These are phyloP conservation scores for Periglandula ipomoeae DNA, from an alignment of 2,329 filamentous ascomycete species.

Conservation along the genomic window DNA sequence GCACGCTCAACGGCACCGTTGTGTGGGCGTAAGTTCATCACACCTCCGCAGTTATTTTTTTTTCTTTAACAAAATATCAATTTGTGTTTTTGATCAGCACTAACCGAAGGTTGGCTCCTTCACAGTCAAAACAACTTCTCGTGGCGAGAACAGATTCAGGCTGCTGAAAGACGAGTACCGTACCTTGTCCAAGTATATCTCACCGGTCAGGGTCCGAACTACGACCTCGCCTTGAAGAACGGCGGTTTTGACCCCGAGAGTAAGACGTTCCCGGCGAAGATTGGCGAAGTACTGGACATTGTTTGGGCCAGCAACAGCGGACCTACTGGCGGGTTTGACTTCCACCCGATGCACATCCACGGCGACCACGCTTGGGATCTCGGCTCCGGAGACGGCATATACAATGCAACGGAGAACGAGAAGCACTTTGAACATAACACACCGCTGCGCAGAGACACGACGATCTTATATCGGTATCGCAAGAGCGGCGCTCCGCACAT, in stretches of 20 bases:
- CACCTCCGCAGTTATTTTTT: too few relatives aligned
- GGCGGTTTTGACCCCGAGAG: constrained; percentile 44
- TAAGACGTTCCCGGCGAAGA: constrained; percentile 38
- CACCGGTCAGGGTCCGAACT: constrained; percentile 40
- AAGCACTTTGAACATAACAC: constrained; percentile 18
- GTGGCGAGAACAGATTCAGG: not conserved
- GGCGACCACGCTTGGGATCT: constrained; percentile 45
- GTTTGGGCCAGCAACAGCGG: constrained; percentile 35
- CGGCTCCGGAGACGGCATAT: constrained; percentile 43
- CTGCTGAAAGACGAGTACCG: constrained; percentile 18
- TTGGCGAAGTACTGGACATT: constrained; percentile 48
- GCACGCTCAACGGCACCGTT: constrained; percentile 20
- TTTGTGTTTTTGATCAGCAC: too few relatives aligned
- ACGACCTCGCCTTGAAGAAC: constrained; percentile 37
- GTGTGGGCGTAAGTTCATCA: constrained; percentile 29
- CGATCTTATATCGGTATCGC: constrained; percentile 46
- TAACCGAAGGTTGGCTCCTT: too few relatives aligned
- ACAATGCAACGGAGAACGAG: constrained; percentile 41
- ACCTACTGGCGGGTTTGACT: constrained; percentile 18
- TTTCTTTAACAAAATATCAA: too few relatives aligned
- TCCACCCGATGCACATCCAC: constrained; percentile 46
- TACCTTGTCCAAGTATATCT: constrained; percentile 45
- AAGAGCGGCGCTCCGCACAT: constrained; percentile 27
- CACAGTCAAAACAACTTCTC: not conserved
- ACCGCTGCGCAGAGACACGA: constrained; percentile 36